phyloP scores from a whole-genome alignment of 106 monocot species.

The Dendrobium officinale region DNA sequence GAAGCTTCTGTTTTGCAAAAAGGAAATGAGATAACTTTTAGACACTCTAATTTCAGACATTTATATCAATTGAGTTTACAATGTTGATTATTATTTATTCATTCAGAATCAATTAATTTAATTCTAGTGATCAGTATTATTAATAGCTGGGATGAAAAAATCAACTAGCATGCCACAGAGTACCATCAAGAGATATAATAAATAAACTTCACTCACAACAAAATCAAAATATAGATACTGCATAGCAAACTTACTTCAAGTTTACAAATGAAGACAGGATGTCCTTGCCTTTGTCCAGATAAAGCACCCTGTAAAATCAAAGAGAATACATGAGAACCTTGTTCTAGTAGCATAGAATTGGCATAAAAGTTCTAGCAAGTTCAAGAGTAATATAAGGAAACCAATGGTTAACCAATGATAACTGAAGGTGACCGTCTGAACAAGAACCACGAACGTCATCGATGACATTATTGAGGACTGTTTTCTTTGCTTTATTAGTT shows the following conservation, averaged over 20 bases:
- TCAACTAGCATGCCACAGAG: too few species aligned
- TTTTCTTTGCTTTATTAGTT: background rate
- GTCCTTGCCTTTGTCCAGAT: conserved; percentile 96
- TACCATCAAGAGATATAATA: background rate
- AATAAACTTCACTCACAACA: background rate
- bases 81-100: background rate
- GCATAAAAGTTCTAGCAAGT: background rate
- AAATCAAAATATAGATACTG: background rate
- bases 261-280: conserved; percentile 93
- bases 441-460: background rate
- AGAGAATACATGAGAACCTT: conserved; percentile 4
- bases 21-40: background rate
- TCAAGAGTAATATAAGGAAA: background rate
- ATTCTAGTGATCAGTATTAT: too few species aligned
- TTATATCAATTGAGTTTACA: too few species aligned
- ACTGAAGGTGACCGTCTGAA: background rate
- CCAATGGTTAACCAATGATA: background rate
- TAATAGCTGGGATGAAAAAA: too few species aligned
- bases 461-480: background rate
- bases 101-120: background rate
- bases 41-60: too few species aligned
- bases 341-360: background rate
- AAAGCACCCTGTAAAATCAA: conserved; percentile 60
- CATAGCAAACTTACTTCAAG: conserved; percentile 80
- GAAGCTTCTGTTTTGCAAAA: too few species aligned